phyloP scores from a whole-genome alignment of 352 stramenopile genomes.

The Blastocystis sp. region DNA sequence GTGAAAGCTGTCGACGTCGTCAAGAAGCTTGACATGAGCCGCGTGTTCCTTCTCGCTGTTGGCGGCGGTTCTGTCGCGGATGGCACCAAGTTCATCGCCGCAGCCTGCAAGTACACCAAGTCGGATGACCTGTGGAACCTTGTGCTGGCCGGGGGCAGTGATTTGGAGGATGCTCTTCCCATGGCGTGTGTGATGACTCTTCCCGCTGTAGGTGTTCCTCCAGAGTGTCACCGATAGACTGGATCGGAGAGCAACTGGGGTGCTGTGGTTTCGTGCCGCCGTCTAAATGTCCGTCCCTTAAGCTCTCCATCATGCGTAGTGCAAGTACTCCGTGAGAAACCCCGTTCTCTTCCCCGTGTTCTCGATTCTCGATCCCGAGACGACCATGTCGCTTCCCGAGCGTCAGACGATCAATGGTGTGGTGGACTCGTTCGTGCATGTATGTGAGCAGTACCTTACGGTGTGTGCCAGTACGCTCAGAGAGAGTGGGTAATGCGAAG shows the following conservation, averaged over 20 bases:
- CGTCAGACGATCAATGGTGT: conserved; percentile 16
- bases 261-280: neutral
- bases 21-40: conserved; percentile 21
- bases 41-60: conserved; percentile 29
- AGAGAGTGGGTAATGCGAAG: neutral
- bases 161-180: conserved; percentile 8
- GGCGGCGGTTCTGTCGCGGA: conserved; percentile 6
- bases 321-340: neutral
- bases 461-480: neutral
- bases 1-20: conserved; percentile 50
- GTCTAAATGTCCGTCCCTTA: neutral
- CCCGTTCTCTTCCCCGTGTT: conserved; percentile 1
- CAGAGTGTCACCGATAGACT: conserved; percentile 8
- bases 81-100: conserved; percentile 31
- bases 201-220: neutral
- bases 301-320: neutral
- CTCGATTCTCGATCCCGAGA: conserved; percentile 10
- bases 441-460: conserved; percentile 31
- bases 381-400: conserved; percentile 23
- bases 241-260: conserved; percentile 12
- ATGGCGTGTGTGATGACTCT: conserved; percentile 24
- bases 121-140: conserved; percentile 28
- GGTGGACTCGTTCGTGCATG: conserved; percentile 17
- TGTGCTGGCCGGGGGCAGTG: neutral
- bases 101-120: neutral